Base-by-base conservation (phyloP, 306 rosid species). In the Erythrophleum fordii region DNA sequence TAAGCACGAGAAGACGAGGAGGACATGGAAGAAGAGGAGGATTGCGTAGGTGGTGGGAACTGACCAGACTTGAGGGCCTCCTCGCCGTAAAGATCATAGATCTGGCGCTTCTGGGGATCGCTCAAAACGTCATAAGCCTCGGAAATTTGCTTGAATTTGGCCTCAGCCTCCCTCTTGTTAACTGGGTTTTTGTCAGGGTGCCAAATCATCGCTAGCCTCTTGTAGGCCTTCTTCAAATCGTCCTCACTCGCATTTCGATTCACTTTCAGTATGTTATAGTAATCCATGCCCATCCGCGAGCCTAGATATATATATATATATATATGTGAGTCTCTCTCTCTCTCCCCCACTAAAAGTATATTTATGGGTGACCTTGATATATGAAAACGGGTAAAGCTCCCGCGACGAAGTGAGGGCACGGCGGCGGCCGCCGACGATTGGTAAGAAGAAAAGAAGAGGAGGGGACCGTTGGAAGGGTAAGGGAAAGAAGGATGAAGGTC, bases 71-170 rank as follows among this genome's bases (percentile, higher is more conserved):
- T 92, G 29, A 96, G 88, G 0, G 92, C 94, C 61, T 90, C 97
- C 81, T 93, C 98, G 20, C 97, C 97, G 86, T 91, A 91, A 20
- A 88, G 93, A 83, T 93, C 98, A 80, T 96, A 93, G 97, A 96
- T 93, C 97, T 92, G 98, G 70, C 98, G 97, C 91, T 96, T 96
- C 72, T 86, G 82, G 3, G 97, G 97, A 77, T 92, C 98, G 78
- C 90, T 85, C 29, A 95, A 87, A 76, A 96, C 94, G 12, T 96
- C 99, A 20, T 85, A 96, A 44, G 98, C 98, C 66, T 96, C 98
- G 10, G 97, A 96, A 73, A 96, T 89, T 69, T 77, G 93, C 73
- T 92, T 96, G 90, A 96, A 96, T 76, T 92, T 93, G 73, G 91
- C 86, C 70, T 96, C 97, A 0, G 98, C 97, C 20, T 96, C 97